Base-by-base conservation (phyloP, 2,329 filamentous ascomycete genomes). In the Cytospora piceicola region DNA sequence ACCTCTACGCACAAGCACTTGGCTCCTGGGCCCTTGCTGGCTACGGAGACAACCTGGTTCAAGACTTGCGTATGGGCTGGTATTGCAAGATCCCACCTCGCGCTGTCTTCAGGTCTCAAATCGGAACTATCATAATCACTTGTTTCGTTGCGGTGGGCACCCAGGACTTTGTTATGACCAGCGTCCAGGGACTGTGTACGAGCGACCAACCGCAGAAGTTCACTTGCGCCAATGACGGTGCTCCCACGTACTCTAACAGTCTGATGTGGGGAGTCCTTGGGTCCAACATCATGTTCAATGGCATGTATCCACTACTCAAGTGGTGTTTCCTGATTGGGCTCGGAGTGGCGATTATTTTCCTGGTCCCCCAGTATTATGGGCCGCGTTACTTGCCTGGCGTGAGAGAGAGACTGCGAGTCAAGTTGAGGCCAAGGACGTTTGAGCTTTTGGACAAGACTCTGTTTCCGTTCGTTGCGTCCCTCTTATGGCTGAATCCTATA, bases 281-380 rank as follows among this genome's bases (percentile, higher is more conserved):
- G 14, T 73, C 72, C 8, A 66, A 76, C 55, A 70, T 74, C 58
- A 78, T 81, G 75, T 81, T 81, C 70, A 75, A 77, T 63, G 72
- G 73, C 4, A 69, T 80, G 42, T 81, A 81, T 64, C 78, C 79
- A 4, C 70, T 80, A 30, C 74, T 81, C 61, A 78, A 78, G 69
- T 81, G 77, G 77, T 81, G 79, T 65, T 81, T 81, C 72, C 74
- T 80, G 27, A 77, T 81, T 46, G 79, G 79, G 15, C 66, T 73
- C 12, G 67, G 65, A 58, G 70, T 81, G 22, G 74, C 77, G 36
- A 24, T 81, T 22, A 63, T 77, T 32, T 81, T 79, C 65, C 71
- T 78, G 15, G 61, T 74, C 61, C 71, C 71, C 6, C 73, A 78
- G 67, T 70, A 72, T 32, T 72, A 71, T 54, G 77, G 78, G 0